Base-by-base conservation (phyloP, 208 protist genomes). In the Leishmania aethiopica region DNA sequence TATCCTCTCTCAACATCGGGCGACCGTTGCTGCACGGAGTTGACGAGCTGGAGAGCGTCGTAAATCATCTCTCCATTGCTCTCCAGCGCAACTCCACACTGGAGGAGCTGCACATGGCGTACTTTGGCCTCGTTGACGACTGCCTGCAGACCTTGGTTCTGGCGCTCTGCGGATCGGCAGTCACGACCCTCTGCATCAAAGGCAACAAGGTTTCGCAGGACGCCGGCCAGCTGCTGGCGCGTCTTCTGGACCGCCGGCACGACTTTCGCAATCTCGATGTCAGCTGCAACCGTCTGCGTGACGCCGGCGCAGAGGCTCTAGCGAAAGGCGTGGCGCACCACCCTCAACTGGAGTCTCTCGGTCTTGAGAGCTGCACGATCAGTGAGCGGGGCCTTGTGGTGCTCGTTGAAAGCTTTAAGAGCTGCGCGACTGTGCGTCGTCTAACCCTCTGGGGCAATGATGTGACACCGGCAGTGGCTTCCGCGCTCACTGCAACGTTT, bases 371-470 rank as follows among this genome's bases (percentile, higher is more conserved):
- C 82, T 94, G 93, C 78, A 88, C 79, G 11, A 94, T 97, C 62
- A 89, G 91, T 25, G 91, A 88, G 40, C 25, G 8, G 6, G 94
- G 94, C 1, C 85, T 97, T 4, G 79, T 79, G n/a, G 84, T 77
- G 22, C 51, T 97, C 15, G 81, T 90, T 1, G 82, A 77, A 6
- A 81, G 86, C 19, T 45, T 95, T 10, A 77, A 42, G 42, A 76
- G 77, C 35, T 93, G 91, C 74, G 69, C 78, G 22, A 85, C 85
- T 1, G 64, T 97, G 60, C 78, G 55, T 17, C 66, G 82, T 70
- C 71, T 97, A 3, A 75, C 81, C n/a, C 42, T 95, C 45, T 97
- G 94, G 94, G 94, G 94, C 59, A 97, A 97, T 79, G 85, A 87
- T 67, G 86, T 95, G 75, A 87, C 86, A 7, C 90, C 88, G 8